Evolutionary conservation across 177 flowering plant genomes (phyloP), one percentile per base, ranked within the genome.

Genomic region (Telopea speciosissima): DNA sequence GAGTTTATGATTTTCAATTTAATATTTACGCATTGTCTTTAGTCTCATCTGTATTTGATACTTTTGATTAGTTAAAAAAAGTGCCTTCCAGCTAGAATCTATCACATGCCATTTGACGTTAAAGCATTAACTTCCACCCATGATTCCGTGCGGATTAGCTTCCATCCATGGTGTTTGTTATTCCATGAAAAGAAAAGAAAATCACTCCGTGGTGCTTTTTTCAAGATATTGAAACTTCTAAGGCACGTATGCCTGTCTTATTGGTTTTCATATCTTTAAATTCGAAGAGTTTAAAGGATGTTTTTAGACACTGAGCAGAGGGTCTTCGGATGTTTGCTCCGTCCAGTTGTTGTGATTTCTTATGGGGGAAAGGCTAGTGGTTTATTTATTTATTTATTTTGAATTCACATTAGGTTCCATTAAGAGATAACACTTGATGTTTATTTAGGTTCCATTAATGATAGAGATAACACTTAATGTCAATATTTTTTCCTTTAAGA

Each of bases 1-100:
- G 67, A 90, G 97, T 85, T 63, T 24, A 19, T 74, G 42, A 24
- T 73, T 69, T 66, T 11, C 66, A 22, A 25, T 59, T 66, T 23
- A 31, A 25, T 0, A 8, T 42, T 61, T 49, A 25, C 3, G 54
- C 54, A 13, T 49, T 49, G 16, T 3, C 1, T 12, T 12, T 49
- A 49, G 54, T 16, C 17, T 49, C 54, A 8, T 63, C 42, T 28
- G 3, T 26, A 13, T 63, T 16, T 63, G 42, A 31, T 63, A n/a
- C n/a, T 63, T 63, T 28, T 63, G 42, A 5, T 17, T 19, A 28
- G 36, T 16, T 40, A n/a, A 8, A 19, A 49, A 0, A 5, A 3
- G n/a, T 58, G 8, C n/a, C 59, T 58, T 58, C n/a, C 2, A 19
- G 61, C 17, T 11, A 1, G 54, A 11, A 12, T 49, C 17, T 4